phyloP scores from a whole-genome alignment of 352 stramenopile genomes.

The Pythium myriotylum region DNA sequence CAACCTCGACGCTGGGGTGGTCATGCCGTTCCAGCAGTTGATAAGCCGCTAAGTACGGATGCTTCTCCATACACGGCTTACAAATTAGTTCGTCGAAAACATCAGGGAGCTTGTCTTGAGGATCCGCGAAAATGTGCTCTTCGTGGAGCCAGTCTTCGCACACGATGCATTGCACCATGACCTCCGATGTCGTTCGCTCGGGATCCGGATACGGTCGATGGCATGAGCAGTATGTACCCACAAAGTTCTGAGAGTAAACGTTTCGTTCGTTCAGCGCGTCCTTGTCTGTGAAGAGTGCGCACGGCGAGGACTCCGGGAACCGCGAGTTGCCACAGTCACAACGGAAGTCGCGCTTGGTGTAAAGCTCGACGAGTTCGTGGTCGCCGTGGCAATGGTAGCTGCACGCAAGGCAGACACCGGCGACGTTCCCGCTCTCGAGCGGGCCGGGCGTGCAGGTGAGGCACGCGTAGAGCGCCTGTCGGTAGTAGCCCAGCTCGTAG shows the following conservation, averaged over 20 bases:
- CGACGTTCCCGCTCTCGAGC: conserved; percentile 33
- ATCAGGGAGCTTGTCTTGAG: conserved; percentile 18
- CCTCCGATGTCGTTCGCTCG: conserved; percentile 59
- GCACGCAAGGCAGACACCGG: conserved; percentile 70
- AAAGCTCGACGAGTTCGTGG: conserved; percentile 81
- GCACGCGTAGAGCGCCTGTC: conserved; percentile 71
- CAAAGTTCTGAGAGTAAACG: conserved; percentile 76
- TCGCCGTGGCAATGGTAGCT: conserved; percentile 76
- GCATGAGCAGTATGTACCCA: conserved; percentile 67
- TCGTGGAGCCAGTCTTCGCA: conserved; percentile 84
- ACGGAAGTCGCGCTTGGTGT: conserved; percentile 75
- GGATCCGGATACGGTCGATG: conserved; percentile 76
- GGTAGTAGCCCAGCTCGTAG: conserved; percentile 68
- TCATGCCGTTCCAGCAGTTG: conserved; percentile 33
- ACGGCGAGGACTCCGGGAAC: conserved; percentile 42
- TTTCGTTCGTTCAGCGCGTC: conserved; percentile 52
- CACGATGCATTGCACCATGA: conserved; percentile 79
- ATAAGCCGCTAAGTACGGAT: conserved; percentile 67
- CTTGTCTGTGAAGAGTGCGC: conserved; percentile 63
- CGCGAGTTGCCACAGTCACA: conserved; percentile 77
- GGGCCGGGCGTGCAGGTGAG: conserved; percentile 66
- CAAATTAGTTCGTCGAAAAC: conserved; percentile 76
- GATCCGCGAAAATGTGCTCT: conserved; percentile 51
- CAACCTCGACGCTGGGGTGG: conserved; percentile 13
- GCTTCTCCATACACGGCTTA: conserved; percentile 60